These are phyloP conservation scores for Fusarium setosum DNA, from an alignment of 2,329 filamentous ascomycete species.

Conservation along the genomic window DNA sequence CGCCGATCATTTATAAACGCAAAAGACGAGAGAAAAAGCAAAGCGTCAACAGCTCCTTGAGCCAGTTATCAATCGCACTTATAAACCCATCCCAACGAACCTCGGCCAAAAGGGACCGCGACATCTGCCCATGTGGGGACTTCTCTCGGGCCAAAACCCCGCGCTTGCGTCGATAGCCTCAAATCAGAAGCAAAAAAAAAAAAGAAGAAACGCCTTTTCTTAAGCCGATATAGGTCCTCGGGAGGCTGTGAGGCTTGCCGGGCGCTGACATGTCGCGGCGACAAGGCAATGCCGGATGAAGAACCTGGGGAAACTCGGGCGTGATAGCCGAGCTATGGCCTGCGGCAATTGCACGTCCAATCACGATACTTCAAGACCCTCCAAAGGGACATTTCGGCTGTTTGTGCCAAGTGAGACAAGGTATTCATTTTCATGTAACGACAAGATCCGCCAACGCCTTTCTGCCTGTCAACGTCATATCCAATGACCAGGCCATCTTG, in stretches of 20 bases:
- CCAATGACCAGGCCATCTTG: neutral
- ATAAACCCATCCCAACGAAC: conserved; percentile 18
- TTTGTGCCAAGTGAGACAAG: conserved; percentile 9
- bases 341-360: neutral
- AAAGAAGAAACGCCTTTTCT: too few relatives aligned
- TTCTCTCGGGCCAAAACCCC: conserved; percentile 39
- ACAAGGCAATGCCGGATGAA: neutral
- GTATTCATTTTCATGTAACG: conserved; percentile 3
- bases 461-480: neutral
- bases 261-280: too few relatives aligned
- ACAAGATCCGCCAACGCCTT: conserved; percentile 20
- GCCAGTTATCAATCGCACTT: conserved; percentile 3
- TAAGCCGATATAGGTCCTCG: too few relatives aligned
- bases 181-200: conserved; percentile 29
- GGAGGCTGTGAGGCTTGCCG: conserved; percentile 3
- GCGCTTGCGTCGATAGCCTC: conserved; percentile 36
- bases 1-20: neutral
- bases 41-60: neutral
- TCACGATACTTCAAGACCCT: neutral
- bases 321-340: neutral
- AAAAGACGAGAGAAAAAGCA: neutral
- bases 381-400: neutral
- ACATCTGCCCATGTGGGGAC: conserved; percentile 40
- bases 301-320: neutral
- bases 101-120: conserved; percentile 42